These are phyloP conservation scores for Plasmodium billcollinsi DNA, from an alignment of 169 alveolate species.

Conservation along the genomic window DNA sequence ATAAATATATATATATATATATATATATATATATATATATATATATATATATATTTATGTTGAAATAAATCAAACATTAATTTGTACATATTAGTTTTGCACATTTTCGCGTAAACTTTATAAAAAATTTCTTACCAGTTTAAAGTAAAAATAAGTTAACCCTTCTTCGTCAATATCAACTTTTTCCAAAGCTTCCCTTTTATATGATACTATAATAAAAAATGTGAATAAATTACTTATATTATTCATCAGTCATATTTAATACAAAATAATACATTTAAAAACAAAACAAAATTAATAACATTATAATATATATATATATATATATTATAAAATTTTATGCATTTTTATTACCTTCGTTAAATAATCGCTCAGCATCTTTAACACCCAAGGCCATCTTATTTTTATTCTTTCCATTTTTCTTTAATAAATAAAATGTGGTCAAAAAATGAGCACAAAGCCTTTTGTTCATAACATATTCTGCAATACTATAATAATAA, in stretches of 20 bases:
- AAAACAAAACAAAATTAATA: not conserved
- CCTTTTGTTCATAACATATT: conserved; percentile 62
- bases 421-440: conserved; percentile 43
- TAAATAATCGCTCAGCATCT: conserved; percentile 46
- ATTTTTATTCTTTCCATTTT: conserved; percentile 28
- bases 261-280: not conserved
- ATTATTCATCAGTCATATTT: not conserved
- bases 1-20: not conserved
- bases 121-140: conserved; percentile 26
- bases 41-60: not conserved
- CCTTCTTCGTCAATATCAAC: conserved; percentile 16
- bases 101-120: not conserved
- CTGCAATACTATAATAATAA: conserved; percentile 39
- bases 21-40: not conserved
- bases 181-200: conserved; percentile 16
- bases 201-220: conserved; percentile 16
- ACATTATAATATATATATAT: conserved; percentile 2
- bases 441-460: conserved; percentile 58
- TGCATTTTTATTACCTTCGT: conserved; percentile 17
- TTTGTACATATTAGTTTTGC: not conserved
- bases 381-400: conserved; percentile 22
- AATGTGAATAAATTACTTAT: not conserved
- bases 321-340: not conserved
- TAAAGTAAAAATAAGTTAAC: conserved; percentile 59
- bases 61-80: not conserved